Evolutionary conservation across 352 stramenopile genomes (phyloP).

Genomic region (Globisporangium canariense): DNA sequence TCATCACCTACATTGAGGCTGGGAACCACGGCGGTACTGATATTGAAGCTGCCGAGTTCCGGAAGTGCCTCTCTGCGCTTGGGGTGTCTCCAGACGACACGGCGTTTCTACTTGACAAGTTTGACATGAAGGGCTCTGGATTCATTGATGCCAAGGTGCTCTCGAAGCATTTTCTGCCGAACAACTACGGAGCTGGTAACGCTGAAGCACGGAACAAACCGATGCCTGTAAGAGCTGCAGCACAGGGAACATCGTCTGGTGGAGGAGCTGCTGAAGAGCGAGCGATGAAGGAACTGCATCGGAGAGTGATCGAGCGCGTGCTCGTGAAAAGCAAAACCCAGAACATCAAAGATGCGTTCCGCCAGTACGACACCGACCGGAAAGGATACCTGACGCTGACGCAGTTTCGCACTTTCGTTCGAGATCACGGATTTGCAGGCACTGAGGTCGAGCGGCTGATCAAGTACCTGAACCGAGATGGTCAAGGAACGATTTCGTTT

Average conservation of each 20-base stretch:
- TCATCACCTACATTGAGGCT: slow-evolving; percentile 21
- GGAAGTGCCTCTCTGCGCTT: slow-evolving; percentile 37
- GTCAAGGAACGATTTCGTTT: slow-evolving; percentile 47
- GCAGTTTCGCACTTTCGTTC: slow-evolving; percentile 49
- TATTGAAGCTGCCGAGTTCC: slow-evolving; percentile 25
- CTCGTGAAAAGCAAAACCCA: slow-evolving; percentile 46
- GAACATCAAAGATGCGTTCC: slow-evolving; percentile 67
- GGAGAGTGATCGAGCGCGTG: slow-evolving; percentile 54
- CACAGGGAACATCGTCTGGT: not conserved
- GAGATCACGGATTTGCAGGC: slow-evolving; percentile 54
- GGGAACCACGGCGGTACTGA: slow-evolving; percentile 9
- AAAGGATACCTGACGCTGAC: slow-evolving; percentile 34
- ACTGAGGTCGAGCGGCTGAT: slow-evolving; percentile 45
- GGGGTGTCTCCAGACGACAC: slow-evolving; percentile 27
- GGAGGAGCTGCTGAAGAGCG: slow-evolving; percentile 1
- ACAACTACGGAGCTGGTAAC: slow-evolving; percentile 6
- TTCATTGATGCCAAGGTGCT: slow-evolving; percentile 21
- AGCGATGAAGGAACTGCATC: slow-evolving; percentile 42
- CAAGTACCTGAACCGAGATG: slow-evolving; percentile 34
- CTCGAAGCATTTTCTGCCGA: slow-evolving; percentile 23
- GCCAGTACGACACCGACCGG: slow-evolving; percentile 52
- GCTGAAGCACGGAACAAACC: slow-evolving; percentile 3
- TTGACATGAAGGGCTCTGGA: slow-evolving; percentile 21
- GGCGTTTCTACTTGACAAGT: slow-evolving; percentile 25
- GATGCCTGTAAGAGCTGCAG: not conserved